Evolutionary conservation across 176 grass and related monocot genomes (phyloP), one percentile per base, ranked within the genome.

Genomic region (Oryza meridionalis): DNA sequence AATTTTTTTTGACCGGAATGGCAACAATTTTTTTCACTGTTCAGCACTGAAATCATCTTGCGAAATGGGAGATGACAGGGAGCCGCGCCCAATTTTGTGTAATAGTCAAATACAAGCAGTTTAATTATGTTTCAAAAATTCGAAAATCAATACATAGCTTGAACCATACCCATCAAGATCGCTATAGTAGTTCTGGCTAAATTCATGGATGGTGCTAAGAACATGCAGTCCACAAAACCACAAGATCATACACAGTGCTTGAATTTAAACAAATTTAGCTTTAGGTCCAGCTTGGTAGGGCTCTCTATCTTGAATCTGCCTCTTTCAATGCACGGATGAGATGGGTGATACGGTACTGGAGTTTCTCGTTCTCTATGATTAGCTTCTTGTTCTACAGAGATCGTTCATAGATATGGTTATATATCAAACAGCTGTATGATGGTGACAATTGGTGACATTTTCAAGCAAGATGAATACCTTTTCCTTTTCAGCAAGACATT

Each of bases 301-400:
- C 73, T 78, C 73, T 78, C 80, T 85, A 76, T 82, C 84, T 86
- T 58, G 75, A 88, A 78, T 91, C 89, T 11, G 73, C 73, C 74
- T 90, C 94, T 71, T 85, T 88, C 49, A 94, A 25, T 83, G 92
- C 85, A 0, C 85, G 61, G 31, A 92, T 74, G 71, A 97, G 94
- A 81, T 94, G 94, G 85, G 82, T 40, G 77, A 94, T 87, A 45
- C 90, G 92, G 37, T 97, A 92, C 72, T 85, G 85, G 63, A 97
- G 85, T 78, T 97, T 97, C 85, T 92, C 67, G 22, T 94, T 94
- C 85, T 97, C 94, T 9, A 64, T 46, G 67, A 69, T 51, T 46
- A 94, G 92, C 73, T 88, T 92, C 80, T 90, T 71, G 62, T 90
- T 94, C 90, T 97, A 84, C 92, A 84, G 74, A 55, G 75, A 77